phyloP scores from a whole-genome alignment of 768 basidiomycete genomes.

The Termitomyces sp. region DNA sequence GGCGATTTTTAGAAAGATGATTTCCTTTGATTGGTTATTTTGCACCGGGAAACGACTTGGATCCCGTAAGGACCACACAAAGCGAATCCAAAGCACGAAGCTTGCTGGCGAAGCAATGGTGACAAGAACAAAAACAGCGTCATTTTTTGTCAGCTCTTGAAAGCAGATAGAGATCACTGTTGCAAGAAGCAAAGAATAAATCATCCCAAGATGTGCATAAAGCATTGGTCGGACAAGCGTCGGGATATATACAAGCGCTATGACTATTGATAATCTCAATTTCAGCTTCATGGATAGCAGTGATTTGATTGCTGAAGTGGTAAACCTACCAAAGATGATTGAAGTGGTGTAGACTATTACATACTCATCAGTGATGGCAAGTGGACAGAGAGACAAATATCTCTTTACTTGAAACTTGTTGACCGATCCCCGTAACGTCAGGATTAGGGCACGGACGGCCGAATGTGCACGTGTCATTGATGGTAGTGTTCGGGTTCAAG shows the following conservation, averaged over 20 bases:
- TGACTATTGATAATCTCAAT: not conserved
- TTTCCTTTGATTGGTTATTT: not conserved
- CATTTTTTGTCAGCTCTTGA: not conserved
- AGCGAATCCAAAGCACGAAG: not conserved
- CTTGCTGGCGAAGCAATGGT: not conserved
- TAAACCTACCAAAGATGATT: not conserved
- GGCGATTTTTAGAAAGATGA: not conserved
- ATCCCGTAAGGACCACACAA: not conserved
- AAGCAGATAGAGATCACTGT: not conserved
- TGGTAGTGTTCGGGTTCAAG: not conserved
- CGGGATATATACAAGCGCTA: not conserved
- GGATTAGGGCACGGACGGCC: conserved; percentile 1
- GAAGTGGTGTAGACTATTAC: not conserved
- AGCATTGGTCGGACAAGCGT: not conserved
- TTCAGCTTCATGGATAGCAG: not conserved
- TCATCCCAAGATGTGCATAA: conserved; percentile 1
- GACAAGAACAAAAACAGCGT: not conserved
- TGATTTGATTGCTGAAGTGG: not conserved
- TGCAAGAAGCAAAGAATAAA: not conserved
- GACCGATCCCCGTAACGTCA: conserved; percentile 2
- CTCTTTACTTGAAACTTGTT: conserved; percentile 5
- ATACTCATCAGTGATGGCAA: not conserved
- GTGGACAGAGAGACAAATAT: no score
- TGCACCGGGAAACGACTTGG: no score
- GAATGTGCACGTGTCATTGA: not conserved